phyloP scores from a whole-genome alignment of 805 yeast genomes.

The Sungouiella blattae region DNA sequence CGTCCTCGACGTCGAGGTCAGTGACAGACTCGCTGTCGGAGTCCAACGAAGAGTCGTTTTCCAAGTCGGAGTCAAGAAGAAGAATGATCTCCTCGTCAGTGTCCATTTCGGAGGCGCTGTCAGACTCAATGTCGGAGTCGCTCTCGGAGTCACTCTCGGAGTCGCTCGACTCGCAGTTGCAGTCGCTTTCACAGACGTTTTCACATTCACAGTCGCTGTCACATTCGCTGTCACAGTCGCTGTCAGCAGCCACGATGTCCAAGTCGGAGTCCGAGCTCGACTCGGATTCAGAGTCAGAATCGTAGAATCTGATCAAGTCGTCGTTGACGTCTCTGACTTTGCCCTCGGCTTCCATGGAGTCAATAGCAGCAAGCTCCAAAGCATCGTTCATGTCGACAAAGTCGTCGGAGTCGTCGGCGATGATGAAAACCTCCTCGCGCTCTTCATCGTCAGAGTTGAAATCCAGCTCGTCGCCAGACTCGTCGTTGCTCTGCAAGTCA shows the following conservation, averaged over 20 bases:
- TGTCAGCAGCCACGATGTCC: constrained; percentile 15
- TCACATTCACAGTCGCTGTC: too few species aligned
- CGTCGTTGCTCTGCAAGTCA: constrained; percentile 20
- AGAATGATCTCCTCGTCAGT: constrained; percentile 6
- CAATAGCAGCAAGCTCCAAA: constrained; percentile 32
- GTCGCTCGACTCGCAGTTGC: constrained; percentile 6
- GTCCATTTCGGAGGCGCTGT: constrained; percentile 22
- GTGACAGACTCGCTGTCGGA: constrained; percentile 8
- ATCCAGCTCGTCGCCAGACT: constrained; percentile 15
- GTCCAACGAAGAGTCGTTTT: constrained; percentile 6
- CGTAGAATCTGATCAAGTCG: constrained; percentile 23
- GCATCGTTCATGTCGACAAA: constrained; percentile 37
- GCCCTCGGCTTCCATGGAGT: constrained; percentile 28
- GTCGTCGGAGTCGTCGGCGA: constrained; percentile 28
- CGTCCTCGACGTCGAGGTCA: constrained; percentile 4
- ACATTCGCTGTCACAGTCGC: constrained; percentile 13
- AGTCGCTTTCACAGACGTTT: constrained; percentile 13
- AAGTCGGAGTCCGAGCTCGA: constrained; percentile 14
- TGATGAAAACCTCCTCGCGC: constrained; percentile 12
- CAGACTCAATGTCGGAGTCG: constrained; percentile 22
- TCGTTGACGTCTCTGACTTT: constrained; percentile 20
- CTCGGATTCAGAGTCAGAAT: constrained; percentile 18
- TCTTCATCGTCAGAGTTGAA: constrained; percentile 20
- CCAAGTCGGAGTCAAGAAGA: constrained; percentile 1
- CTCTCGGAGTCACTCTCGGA: constrained; percentile 10